Conservation (phyloP, 345 rosid species). For the Eucalyptus coolabah region DNA sequence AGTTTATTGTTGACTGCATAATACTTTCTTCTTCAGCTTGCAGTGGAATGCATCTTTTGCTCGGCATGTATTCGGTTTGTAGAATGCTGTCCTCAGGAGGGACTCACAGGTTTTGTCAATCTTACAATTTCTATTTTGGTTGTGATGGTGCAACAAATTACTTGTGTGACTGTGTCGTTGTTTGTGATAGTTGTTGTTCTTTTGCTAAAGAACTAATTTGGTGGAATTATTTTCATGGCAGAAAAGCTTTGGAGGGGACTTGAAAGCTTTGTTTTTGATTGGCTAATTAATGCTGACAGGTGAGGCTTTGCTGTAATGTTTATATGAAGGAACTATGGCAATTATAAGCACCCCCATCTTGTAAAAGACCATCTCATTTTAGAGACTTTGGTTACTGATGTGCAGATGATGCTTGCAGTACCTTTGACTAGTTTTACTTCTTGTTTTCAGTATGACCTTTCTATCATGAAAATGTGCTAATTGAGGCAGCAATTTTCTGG, state of each 20-base stretch:
- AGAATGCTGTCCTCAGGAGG: constrained; percentile 98
- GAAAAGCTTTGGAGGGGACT: constrained; percentile 99
- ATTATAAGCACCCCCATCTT: neutral
- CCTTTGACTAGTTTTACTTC: neutral
- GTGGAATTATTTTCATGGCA: constrained; percentile 22
- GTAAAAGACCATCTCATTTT: neutral
- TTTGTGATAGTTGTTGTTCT: neutral
- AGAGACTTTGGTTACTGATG: neutral
- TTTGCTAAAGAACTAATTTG: neutral
- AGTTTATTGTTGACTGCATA: neutral
- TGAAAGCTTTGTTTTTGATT: constrained; percentile 96
- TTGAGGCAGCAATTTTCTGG: neutral
- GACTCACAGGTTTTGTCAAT: constrained; percentile 64
- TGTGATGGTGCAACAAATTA: neutral
- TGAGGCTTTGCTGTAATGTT: constrained; percentile 10
- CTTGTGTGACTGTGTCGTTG: neutral
- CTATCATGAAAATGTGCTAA: neutral
- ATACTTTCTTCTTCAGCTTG: constrained; percentile 45
- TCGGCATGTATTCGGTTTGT: constrained; percentile 98
- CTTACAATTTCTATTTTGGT: neutral
- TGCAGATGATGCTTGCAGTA: neutral
- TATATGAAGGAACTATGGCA: neutral
- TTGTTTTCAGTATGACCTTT: neutral
- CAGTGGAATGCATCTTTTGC: constrained; percentile 99
- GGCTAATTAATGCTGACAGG: constrained; percentile 99